A percentile compares a stretch with the other conserved stretches of the same genome.
phyloP scores from a whole-genome alignment of 108 stramenopile species.

The Cyclotella choctawhatcheeana region DNA sequence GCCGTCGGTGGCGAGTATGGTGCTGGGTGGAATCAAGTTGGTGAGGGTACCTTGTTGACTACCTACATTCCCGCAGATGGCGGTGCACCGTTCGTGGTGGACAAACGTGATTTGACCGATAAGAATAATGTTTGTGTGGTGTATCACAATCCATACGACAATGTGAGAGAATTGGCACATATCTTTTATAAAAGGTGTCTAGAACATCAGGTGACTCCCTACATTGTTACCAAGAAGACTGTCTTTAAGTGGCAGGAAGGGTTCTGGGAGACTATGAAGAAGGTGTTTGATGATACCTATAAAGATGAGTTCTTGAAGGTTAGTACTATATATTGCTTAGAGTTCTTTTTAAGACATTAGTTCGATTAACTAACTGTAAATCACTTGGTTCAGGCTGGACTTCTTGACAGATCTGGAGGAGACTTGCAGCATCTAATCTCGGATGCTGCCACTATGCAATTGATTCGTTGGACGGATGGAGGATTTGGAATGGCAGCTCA shows the following conservation, averaged over 20 bases:
- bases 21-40: slow-evolving; percentile 92
- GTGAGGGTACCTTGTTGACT: slow-evolving; percentile 89
- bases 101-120: slow-evolving; percentile 94
- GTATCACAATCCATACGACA: slow-evolving; percentile 98
- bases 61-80: slow-evolving; percentile 92
- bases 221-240: slow-evolving; percentile 98
- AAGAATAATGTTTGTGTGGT: slow-evolving; percentile 94
- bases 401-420: slow-evolving; percentile 89
- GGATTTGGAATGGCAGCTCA: slow-evolving; percentile 98
- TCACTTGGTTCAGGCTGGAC: slow-evolving; percentile 55
- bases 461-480: slow-evolving; percentile 97
- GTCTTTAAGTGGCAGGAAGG: slow-evolving; percentile 99
- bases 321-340: slow-evolving; percentile 11
- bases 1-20: slow-evolving; percentile 98
- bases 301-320: slow-evolving; percentile 74
- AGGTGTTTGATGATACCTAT: slow-evolving; percentile 93
- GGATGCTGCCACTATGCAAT: slow-evolving; percentile 98
- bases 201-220: slow-evolving; percentile 90
- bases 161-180: slow-evolving; percentile 92
- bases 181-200: slow-evolving; percentile 93
- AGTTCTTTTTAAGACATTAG: no score
- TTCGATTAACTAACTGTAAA: neutral
- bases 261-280: slow-evolving; percentile 95
- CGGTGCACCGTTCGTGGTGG: slow-evolving; percentile 86
- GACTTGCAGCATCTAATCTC: slow-evolving; percentile 95